Percentiles rank a stretch among this genome's conserved stretches.
These are phyloP conservation scores for Inonotus hispidus DNA, from an alignment of 1,284 basidiomycete genomes.

Conservation along the genomic window DNA sequence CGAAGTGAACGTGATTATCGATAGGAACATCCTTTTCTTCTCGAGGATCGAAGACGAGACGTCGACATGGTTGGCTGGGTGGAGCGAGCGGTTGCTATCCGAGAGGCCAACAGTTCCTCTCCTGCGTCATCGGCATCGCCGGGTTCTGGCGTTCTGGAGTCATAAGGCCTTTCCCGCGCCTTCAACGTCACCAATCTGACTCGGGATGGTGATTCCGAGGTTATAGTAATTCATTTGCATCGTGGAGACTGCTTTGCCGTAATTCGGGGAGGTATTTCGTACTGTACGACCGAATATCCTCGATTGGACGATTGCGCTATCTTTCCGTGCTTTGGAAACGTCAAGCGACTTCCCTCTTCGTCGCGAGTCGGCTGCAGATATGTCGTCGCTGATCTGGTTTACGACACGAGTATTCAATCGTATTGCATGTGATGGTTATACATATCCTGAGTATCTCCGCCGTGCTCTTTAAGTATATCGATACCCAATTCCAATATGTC, in stretches of 20 bases:
- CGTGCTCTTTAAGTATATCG: background rate
- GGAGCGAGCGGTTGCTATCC: conserved; percentile 48
- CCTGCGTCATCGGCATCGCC: conserved; percentile 1
- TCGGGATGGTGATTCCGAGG: background rate
- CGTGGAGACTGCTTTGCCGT: background rate
- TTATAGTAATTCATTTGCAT: background rate
- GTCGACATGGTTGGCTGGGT: conserved; percentile 89
- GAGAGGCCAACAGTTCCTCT: conserved; percentile 24
- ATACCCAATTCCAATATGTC: background rate
- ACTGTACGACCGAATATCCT: background rate
- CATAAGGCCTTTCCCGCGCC: background rate
- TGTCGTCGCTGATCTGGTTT: background rate
- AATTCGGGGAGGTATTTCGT: background rate
- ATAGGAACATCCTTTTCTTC: conserved; percentile 67
- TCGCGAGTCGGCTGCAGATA: background rate
- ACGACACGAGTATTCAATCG: background rate
- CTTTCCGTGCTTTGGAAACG: background rate
- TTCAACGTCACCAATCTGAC: background rate
- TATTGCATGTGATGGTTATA: background rate
- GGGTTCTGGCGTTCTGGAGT: background rate
- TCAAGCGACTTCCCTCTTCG: background rate
- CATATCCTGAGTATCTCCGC: background rate
- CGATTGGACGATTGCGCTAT: background rate
- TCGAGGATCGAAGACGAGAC: conserved; percentile 45
- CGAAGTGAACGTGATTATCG: background rate